Percentiles rank a stretch among this genome's conserved stretches.
Conservation (phyloP, 2,329 filamentous ascomycete genomes). For the Cercospora brassicicola region DNA sequence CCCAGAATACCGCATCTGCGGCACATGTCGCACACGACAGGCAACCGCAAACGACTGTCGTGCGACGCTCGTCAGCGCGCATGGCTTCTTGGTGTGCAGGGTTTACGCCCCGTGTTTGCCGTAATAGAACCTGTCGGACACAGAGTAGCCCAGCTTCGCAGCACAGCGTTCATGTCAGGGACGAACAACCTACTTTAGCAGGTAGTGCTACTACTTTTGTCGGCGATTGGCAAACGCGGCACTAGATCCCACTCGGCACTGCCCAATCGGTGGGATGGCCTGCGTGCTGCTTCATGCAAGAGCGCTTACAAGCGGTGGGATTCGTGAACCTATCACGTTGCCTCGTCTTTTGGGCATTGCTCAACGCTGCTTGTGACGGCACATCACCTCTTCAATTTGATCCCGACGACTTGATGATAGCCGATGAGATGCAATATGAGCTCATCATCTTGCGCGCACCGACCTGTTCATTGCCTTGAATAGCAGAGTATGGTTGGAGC, state of each 20-base stretch:
- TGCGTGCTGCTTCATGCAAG: constrained; percentile 4
- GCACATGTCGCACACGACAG: neutral
- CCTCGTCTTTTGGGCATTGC: constrained; percentile 8
- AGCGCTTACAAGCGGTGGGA: neutral
- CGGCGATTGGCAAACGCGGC: neutral
- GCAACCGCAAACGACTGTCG: constrained; percentile 1
- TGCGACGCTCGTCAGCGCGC: neutral
- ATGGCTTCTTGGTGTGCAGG: neutral
- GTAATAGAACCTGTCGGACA: neutral
- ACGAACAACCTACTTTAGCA: neutral
- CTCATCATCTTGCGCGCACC: neutral
- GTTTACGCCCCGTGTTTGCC: neutral
- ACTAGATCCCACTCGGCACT: neutral
- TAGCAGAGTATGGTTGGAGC: neutral
- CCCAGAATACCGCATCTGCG: neutral
- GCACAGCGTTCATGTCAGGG: neutral
- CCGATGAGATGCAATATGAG: neutral
- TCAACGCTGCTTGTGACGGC: neutral
- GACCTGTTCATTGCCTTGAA: neutral
- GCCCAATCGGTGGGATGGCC: neutral
- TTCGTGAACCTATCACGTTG: neutral
- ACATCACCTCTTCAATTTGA: neutral
- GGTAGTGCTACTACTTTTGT: neutral
- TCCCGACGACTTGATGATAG: neutral
- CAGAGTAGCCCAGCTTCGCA: neutral